Conservation (phyloP, 2,329 filamentous ascomycete species). For the Talaromyces sp. region DNA sequence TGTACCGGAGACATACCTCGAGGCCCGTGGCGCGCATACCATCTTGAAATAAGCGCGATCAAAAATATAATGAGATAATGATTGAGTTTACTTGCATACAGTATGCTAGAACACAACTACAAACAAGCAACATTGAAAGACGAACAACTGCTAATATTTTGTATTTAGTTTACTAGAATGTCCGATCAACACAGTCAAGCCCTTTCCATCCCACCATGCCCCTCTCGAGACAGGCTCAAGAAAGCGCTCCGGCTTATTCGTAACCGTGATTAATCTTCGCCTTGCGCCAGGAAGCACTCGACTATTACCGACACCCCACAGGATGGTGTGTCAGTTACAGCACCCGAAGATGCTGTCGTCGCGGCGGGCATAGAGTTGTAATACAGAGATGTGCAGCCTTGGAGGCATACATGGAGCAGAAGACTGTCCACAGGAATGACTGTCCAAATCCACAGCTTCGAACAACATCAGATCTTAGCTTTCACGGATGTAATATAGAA, state of each 20-base stretch:
- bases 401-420: neutral
- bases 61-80: neutral
- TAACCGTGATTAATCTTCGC: constrained; percentile 78
- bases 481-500: neutral
- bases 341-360: constrained; percentile 55
- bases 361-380: constrained; percentile 51
- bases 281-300: constrained; percentile 66
- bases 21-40: constrained; percentile 87
- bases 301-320: constrained; percentile 74
- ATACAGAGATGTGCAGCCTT: neutral
- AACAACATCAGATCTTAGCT: neutral
- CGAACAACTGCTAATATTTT: neutral
- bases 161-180: constrained; percentile 50
- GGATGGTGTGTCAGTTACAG: constrained; percentile 63
- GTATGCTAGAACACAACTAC: no score
- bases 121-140: no score
- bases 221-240: constrained; percentile 82
- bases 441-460: neutral
- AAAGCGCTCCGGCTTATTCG: constrained; percentile 99
- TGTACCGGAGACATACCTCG: constrained; percentile 83
- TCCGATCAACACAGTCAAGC: constrained; percentile 96
- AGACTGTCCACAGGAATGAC: neutral
- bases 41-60: constrained; percentile 69
- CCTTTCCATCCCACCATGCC: constrained; percentile 77
- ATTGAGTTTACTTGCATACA: no score